Conservation (phyloP, 2,329 filamentous ascomycete genomes). For the Pleurostoma richardsiae region DNA sequence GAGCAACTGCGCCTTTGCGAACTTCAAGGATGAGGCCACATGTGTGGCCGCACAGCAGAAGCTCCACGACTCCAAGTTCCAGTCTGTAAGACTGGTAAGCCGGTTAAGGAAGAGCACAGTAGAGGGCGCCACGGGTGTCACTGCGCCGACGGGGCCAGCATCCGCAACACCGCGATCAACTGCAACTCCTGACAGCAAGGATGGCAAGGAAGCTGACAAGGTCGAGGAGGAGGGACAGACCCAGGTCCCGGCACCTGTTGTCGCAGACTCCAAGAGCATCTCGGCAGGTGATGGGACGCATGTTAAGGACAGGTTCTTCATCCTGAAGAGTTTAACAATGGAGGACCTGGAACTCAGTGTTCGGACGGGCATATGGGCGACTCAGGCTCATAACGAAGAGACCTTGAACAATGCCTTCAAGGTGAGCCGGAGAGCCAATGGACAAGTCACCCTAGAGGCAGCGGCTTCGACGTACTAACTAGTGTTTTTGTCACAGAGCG, state of each 20-base stretch:
- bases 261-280: slow-evolving; percentile 2
- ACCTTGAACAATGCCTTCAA: slow-evolving; percentile 76
- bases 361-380: slow-evolving; percentile 87
- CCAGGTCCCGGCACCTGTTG: slow-evolving; percentile 1
- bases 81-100: slow-evolving; percentile 80
- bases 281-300: slow-evolving; percentile 10
- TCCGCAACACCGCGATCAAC: slow-evolving; percentile 19
- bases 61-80: slow-evolving; percentile 87
- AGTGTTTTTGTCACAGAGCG: slow-evolving; percentile 42
- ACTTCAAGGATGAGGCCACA: slow-evolving; percentile 76
- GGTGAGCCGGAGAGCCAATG: slow-evolving; percentile 41
- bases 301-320: slow-evolving; percentile 73
- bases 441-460: background rate
- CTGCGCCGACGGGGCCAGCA: slow-evolving; percentile 51
- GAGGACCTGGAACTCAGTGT: slow-evolving; percentile 88
- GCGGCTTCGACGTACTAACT: background rate
- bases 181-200: slow-evolving; percentile 3
- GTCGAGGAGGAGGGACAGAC: slow-evolving; percentile 2
- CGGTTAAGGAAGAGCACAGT: slow-evolving; percentile 61
- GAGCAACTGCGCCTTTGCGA: slow-evolving; percentile 96
- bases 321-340: slow-evolving; percentile 86
- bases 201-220: background rate
- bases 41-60: slow-evolving; percentile 74
- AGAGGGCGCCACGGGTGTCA: slow-evolving; percentile 38
- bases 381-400: slow-evolving; percentile 90